These are phyloP conservation scores for Salix exigua DNA, from an alignment of 345 rosid species.

Conservation along the genomic window DNA sequence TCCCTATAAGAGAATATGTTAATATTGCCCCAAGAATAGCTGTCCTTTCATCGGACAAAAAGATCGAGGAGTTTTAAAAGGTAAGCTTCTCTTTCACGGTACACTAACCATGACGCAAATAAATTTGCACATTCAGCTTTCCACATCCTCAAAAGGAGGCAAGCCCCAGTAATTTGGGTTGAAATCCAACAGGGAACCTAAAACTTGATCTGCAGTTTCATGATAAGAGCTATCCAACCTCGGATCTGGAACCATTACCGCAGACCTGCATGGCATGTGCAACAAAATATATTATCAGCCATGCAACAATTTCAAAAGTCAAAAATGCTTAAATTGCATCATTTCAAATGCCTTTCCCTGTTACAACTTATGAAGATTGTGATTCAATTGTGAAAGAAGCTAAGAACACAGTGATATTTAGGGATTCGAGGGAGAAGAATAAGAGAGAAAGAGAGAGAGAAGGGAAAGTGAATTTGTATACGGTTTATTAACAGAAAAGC, in stretches of 20 bases:
- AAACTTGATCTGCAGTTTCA: slow-evolving; percentile 63
- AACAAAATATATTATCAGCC: neutral
- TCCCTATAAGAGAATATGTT: neutral
- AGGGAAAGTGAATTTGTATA: too few species aligned
- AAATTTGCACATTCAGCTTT: slow-evolving; percentile 19
- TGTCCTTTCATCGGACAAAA: neutral
- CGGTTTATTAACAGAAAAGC: too few species aligned
- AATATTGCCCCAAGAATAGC: neutral
- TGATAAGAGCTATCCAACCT: slow-evolving; percentile 67
- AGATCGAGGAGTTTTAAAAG: neutral
- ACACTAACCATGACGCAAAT: neutral
- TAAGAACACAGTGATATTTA: too few species aligned
- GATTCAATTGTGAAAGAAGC: too few species aligned
- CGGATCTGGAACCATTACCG: slow-evolving; percentile 86
- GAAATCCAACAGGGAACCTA: slow-evolving; percentile 63
- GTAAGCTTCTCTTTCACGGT: neutral
- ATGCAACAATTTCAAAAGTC: neutral
- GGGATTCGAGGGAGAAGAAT: too few species aligned
- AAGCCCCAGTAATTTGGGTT: slow-evolving; percentile 66
- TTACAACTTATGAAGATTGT: too few species aligned
- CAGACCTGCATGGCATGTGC: slow-evolving; percentile 45
- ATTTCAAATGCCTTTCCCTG: neutral
- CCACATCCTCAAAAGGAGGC: slow-evolving; percentile 51
- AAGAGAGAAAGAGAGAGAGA: too few species aligned
- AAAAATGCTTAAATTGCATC: neutral